Base-by-base conservation (phyloP, 345 rosid genomes). In the Melaleuca quinquenervia region DNA sequence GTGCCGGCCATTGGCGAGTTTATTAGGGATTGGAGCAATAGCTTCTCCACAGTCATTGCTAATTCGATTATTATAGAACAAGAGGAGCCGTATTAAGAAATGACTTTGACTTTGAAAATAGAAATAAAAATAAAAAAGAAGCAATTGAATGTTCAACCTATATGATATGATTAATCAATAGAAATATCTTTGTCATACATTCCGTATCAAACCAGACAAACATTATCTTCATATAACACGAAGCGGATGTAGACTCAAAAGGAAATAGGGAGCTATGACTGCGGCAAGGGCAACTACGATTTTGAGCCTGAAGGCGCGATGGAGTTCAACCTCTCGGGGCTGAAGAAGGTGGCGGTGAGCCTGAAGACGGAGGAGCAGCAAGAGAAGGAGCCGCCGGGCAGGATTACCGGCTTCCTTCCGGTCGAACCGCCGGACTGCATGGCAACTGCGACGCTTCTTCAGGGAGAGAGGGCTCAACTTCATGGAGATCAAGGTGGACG, bases 401-500 rank as follows among this genome's bases (percentile, higher is more conserved):
- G 93, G 3, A 86, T 95, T 55, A 91, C 93, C 75, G 91, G 95
- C 86, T 95, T 95, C 41, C 89, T 93, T 98, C 3, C 90, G 94
- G 86, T 97, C 99, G 1, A 94, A 95, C 48, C 93, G 98, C 89
- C 75, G 52, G 98, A 97, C 50, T 93, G 94, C 70, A 92, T 94
- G 0, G 98, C 99, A 4, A 96, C 41, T 93, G 16, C 91, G 99
- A 24, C 89, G 87, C 7, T 94, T 95, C 75, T 85, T 97, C 26
- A 88, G 91, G 26, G 90, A 93, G 62, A 90, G 82, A 85, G 92
- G 95, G 10, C 86, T 95, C 49, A 86, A 86, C 58, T 95, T 91
- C 90, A 91, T 93, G 6, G 98, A 97, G 87, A 93, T 97, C 82
- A 97, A 95, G 91, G 85, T 97, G 87, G 98, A 95, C 82, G 98